Evolutionary conservation across 495 filamentous ascomycete species (phyloP).

Genomic region (Aspergillus nidulans): DNA sequence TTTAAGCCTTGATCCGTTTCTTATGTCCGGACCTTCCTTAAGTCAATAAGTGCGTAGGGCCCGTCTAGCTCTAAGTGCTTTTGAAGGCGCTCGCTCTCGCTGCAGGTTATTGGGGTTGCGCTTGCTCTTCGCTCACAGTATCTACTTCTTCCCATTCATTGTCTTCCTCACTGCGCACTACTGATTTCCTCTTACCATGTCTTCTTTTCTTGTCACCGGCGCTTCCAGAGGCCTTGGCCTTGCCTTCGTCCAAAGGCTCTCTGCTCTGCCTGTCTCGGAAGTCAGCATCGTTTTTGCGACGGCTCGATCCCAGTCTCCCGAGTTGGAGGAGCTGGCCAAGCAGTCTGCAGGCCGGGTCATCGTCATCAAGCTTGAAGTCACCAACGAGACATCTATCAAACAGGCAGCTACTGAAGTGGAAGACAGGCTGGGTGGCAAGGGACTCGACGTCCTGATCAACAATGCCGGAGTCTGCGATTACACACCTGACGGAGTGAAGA

Average conservation of each 20-base stretch:
- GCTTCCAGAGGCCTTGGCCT: constrained; percentile 52
- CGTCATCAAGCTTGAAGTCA: constrained; percentile 34
- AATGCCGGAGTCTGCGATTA: constrained; percentile 39
- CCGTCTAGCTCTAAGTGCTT: too few relatives aligned
- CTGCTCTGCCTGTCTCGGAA: constrained; percentile 23
- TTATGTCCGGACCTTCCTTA: too few relatives aligned
- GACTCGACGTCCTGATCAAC: constrained; percentile 50
- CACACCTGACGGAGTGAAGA: constrained; percentile 20
- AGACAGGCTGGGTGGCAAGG: constrained; percentile 33
- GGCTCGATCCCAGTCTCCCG: constrained; percentile 24
- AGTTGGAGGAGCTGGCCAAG: constrained; percentile 15
- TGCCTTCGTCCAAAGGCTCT: constrained; percentile 38
- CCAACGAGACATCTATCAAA: constrained; percentile 35
- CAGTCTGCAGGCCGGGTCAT: constrained; percentile 11
- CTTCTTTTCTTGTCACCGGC: constrained; percentile 32
- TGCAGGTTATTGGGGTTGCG: too few relatives aligned
- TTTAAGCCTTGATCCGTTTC: too few relatives aligned
- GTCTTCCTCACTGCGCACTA: too few relatives aligned
- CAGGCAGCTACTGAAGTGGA: constrained; percentile 35
- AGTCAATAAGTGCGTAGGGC: too few relatives aligned
- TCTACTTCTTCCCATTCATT: too few relatives aligned
- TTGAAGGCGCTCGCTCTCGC: too few relatives aligned
- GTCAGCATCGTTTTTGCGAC: constrained; percentile 33
- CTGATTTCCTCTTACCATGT: too few relatives aligned
- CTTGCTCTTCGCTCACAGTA: too few relatives aligned